These are phyloP conservation scores for Zizania latifolia DNA, from an alignment of 176 grass and related monocot species.

Conservation along the genomic window DNA sequence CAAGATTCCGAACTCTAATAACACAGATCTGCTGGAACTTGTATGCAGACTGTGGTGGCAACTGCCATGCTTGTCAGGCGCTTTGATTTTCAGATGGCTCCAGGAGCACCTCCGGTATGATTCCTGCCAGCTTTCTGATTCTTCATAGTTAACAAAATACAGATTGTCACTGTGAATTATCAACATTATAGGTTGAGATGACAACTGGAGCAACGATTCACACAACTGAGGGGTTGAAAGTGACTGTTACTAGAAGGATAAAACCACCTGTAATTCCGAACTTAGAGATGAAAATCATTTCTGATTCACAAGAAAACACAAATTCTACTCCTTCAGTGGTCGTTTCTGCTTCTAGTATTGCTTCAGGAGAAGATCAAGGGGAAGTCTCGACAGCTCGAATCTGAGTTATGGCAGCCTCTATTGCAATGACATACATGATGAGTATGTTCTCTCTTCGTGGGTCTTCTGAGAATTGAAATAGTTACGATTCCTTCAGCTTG, in stretches of 20 bases:
- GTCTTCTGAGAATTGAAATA: neutral
- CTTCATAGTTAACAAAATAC: neutral
- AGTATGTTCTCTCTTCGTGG: constrained; percentile 27
- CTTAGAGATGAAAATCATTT: constrained; percentile 60
- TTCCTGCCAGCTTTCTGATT: constrained; percentile 19
- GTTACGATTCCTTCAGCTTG: neutral
- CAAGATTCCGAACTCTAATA: neutral
- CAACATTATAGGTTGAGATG: constrained; percentile 71
- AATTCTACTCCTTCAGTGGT: constrained; percentile 25
- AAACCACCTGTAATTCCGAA: constrained; percentile 74
- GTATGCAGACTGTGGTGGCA: constrained; percentile 73
- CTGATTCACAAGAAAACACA: constrained; percentile 32
- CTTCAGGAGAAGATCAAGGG: constrained; percentile 55
- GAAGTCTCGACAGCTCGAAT: constrained; percentile 40
- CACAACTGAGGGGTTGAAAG: constrained; percentile 78
- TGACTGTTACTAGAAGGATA: constrained; percentile 81
- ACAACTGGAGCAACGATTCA: constrained; percentile 95
- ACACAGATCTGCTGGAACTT: constrained; percentile 9
- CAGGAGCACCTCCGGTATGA: constrained; percentile 72
- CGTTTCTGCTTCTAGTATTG: constrained; percentile 22
- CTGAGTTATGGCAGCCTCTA: constrained; percentile 33
- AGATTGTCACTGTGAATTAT: neutral
- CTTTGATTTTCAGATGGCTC: constrained; percentile 92
- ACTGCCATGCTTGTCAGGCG: constrained; percentile 89
- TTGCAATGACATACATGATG: constrained; percentile 9